Evolutionary conservation across 495 filamentous ascomycete species (phyloP).

Genomic region (Lepidopterella palustris): DNA sequence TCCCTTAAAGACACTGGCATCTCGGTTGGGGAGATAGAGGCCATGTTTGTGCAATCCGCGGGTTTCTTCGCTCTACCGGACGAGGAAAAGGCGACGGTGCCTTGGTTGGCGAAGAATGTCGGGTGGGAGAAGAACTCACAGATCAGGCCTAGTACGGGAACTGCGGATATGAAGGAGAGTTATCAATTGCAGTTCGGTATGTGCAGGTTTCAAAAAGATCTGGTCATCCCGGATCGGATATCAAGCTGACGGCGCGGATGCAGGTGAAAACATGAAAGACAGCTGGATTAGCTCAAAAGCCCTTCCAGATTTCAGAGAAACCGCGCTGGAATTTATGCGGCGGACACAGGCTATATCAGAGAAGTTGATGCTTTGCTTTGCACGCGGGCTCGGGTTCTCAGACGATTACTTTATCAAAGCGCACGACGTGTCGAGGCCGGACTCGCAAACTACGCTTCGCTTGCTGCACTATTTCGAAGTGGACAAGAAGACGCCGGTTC

Average conservation of each 20-base stretch:
- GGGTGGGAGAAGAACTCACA: conserved; percentile 63
- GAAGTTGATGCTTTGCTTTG: conserved; percentile 54
- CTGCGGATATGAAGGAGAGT: conserved; percentile 55
- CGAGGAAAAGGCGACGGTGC: conserved; percentile 45
- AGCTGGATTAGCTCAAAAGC: conserved; percentile 47
- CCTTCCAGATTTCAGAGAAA: conserved; percentile 46
- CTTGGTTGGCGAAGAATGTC: conserved; percentile 48
- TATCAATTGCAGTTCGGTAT: conserved; percentile 55
- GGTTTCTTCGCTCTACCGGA: conserved; percentile 53
- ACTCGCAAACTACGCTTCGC: conserved; percentile 51
- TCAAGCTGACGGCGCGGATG: neutral
- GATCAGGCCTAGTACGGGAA: conserved; percentile 54
- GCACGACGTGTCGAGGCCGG: conserved; percentile 44
- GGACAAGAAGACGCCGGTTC: conserved; percentile 23
- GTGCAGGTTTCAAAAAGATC: too few relatives aligned
- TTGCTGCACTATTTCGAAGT: conserved; percentile 52
- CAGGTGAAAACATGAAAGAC: conserved; percentile 40
- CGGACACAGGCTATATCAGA: conserved; percentile 48
- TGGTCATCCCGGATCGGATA: too few relatives aligned
- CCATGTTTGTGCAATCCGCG: conserved; percentile 47
- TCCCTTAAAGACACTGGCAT: conserved; percentile 52
- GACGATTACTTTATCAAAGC: conserved; percentile 52
- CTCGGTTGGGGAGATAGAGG: conserved; percentile 42
- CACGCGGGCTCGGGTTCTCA: conserved; percentile 49
- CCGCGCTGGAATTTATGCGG: conserved; percentile 48